Percentiles rank a stretch among this genome's conserved stretches.
These are phyloP conservation scores for Cordyceps javanica DNA, from an alignment of 2,329 filamentous ascomycete species.

Conservation along the genomic window DNA sequence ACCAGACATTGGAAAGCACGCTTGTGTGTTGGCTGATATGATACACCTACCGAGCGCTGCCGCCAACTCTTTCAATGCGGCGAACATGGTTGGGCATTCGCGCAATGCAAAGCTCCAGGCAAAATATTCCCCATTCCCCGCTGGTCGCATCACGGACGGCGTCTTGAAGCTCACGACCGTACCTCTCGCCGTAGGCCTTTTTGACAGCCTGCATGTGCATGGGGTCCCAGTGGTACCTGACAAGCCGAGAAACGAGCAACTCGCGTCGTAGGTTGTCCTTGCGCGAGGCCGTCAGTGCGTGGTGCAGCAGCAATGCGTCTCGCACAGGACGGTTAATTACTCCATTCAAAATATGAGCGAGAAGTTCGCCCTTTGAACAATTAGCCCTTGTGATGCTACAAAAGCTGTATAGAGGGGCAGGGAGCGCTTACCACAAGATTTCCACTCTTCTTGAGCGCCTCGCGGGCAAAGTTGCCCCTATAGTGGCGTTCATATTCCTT, in stretches of 20 bases:
- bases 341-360: slow-evolving; percentile 93
- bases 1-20: background rate
- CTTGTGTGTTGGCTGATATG: background rate
- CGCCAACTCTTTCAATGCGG: slow-evolving; percentile 36
- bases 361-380: slow-evolving; percentile 71
- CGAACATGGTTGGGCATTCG: slow-evolving; percentile 55
- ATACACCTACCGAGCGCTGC: background rate
- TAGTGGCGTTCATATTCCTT: slow-evolving; percentile 68
- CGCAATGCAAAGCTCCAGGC: slow-evolving; percentile 60
- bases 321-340: slow-evolving; percentile 93
- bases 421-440: slow-evolving; percentile 76
- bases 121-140: slow-evolving; percentile 73
- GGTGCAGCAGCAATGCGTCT: slow-evolving; percentile 83
- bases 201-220: slow-evolving; percentile 75
- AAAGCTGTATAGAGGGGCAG: slow-evolving; percentile 1
- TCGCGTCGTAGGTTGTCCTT: slow-evolving; percentile 72
- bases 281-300: slow-evolving; percentile 72
- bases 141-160: slow-evolving; percentile 72
- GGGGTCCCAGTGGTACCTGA: slow-evolving; percentile 89
- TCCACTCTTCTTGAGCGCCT: slow-evolving; percentile 79
- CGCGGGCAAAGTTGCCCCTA: slow-evolving; percentile 75
- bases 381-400: slow-evolving; percentile 2
- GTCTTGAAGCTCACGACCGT: slow-evolving; percentile 66
- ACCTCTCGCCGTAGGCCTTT: slow-evolving; percentile 71
- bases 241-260: slow-evolving; percentile 78